Conservation (phyloP, 2,329 filamentous ascomycete genomes). For the Pseudomassariella vexata region DNA sequence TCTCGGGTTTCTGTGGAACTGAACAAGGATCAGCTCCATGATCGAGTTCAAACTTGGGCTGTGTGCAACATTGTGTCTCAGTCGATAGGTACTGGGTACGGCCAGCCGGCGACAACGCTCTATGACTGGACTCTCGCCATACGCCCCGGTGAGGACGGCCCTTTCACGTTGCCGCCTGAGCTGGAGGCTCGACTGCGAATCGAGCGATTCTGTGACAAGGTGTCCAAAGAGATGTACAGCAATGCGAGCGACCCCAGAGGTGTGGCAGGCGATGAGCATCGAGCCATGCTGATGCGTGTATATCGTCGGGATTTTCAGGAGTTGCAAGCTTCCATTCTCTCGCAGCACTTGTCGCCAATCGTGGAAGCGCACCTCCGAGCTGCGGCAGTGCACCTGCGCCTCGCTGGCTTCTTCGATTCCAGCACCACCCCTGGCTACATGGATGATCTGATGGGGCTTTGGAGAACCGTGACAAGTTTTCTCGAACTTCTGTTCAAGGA, state of each 20-base stretch:
- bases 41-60: slow-evolving; percentile 76
- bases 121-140: slow-evolving; percentile 70
- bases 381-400: slow-evolving; percentile 67
- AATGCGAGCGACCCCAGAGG: slow-evolving; percentile 69
- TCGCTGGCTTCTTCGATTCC: slow-evolving; percentile 77
- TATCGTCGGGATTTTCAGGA: slow-evolving; percentile 61
- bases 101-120: slow-evolving; percentile 71
- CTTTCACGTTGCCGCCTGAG: slow-evolving; percentile 54
- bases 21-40: slow-evolving; percentile 72
- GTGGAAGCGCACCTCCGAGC: slow-evolving; percentile 65
- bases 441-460: slow-evolving; percentile 70
- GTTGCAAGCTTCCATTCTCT: slow-evolving; percentile 54
- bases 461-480: slow-evolving; percentile 65
- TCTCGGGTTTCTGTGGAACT: slow-evolving; percentile 69
- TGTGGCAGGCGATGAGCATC: slow-evolving; percentile 61
- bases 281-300: slow-evolving; percentile 60
- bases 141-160: slow-evolving; percentile 53
- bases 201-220: slow-evolving; percentile 70
- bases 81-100: slow-evolving; percentile 75
- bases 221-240: slow-evolving; percentile 74
- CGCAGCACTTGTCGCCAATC: slow-evolving; percentile 51
- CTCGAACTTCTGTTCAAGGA: slow-evolving; percentile 59
- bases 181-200: slow-evolving; percentile 65
- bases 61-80: slow-evolving; percentile 82
- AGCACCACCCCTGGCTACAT: slow-evolving; percentile 66